Evolutionary conservation across 129 eudicot genomes (phyloP).

Genomic region (Rutidosis leptorrhynchoides): DNA sequence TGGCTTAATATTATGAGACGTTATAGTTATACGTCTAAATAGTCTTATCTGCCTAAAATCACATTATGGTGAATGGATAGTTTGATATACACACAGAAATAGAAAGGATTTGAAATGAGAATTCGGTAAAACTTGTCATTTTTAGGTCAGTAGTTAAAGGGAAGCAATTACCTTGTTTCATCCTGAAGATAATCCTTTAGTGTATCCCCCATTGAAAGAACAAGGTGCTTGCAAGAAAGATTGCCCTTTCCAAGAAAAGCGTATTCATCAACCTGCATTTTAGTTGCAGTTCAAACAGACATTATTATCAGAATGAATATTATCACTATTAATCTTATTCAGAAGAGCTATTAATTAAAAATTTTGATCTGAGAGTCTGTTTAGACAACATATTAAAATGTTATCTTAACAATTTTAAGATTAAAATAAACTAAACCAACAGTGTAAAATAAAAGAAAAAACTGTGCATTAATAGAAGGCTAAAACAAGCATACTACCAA

Average conservation of each 20-base stretch:
- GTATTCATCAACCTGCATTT: conserved; percentile 84
- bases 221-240: conserved; percentile 82
- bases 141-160: background rate
- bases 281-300: background rate
- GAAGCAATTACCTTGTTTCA: conserved; percentile 51
- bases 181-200: conserved; percentile 62
- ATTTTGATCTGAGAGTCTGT: background rate
- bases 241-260: conserved; percentile 89
- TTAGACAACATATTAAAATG: background rate
- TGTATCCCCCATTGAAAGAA: conserved; percentile 71
- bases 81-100: background rate
- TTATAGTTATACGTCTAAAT: background rate
- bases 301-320: conserved; percentile 6
- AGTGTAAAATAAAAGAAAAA: background rate
- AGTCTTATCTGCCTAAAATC: background rate
- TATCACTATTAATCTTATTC: background rate
- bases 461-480: background rate
- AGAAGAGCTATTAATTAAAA: background rate
- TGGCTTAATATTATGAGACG: background rate
- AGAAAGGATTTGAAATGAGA: background rate
- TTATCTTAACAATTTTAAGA: background rate
- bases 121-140: background rate
- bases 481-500: conserved; percentile 1
- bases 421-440: background rate
- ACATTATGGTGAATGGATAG: background rate